Base-by-base conservation (phyloP, 257 asterid species). In the Solanum rostratum region DNA sequence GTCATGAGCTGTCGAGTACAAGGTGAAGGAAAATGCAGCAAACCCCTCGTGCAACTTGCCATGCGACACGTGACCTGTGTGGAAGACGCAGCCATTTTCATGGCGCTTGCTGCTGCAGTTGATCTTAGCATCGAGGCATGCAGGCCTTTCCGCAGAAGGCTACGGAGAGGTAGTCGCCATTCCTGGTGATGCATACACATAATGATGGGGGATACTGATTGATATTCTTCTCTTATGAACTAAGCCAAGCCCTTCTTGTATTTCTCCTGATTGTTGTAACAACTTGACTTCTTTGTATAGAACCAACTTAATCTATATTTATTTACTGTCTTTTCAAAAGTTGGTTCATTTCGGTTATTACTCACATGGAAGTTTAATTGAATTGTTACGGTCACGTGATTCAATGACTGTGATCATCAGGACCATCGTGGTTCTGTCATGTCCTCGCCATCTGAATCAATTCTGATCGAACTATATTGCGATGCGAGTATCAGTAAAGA, bases 21-120 rank as follows among this genome's bases (percentile, higher is more conserved):
- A 55, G 97, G 98, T 54, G 98, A 96, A 82, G 98, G 98, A 80
- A 96, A 93, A 85, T 83, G 90, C 86, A 90, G 98, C 88, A 96
- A 93, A 91, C 98, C 98, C 3, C 65, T 91, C 3, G 99, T 94
- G 82, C 98, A 96, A 80, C 88, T 96, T 8, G 98, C 98, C 9
- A 94, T 96, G 95, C 69, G 98, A 53, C 97, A 96, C 15, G 93
- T 96, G 80, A 92, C 97, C 8, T 96, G 98, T 46, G 93, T 96
- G 84, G 98, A 96, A 86, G 99, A 96, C 65, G 99, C 99, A 0
- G 99, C 99, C 63, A 96, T 95, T 30, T 96, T 96, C 85, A 94
- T 96, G 99, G 97, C 99, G 54, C 95, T 96, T 18, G 97, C 98
- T 2, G 97, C 98, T 39, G 99, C 98, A 0, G 99, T 96, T 18